Conservation (phyloP, 225 moss, liverwort and hornwort species). For the Polytrichum formosum region DNA sequence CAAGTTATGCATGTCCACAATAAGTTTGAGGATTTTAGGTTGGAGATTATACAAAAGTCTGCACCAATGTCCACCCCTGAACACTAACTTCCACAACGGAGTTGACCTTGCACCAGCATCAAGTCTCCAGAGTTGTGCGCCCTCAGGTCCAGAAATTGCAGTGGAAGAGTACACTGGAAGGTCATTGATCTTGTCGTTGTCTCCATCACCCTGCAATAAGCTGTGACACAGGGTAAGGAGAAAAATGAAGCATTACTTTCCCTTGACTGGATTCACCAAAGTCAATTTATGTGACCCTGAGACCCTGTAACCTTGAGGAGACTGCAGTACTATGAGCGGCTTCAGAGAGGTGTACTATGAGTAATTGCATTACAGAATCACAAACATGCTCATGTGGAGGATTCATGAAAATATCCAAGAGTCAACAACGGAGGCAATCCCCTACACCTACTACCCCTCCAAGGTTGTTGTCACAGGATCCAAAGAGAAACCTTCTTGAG, state of each 20-base stretch:
- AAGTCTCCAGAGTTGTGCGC: conserved; percentile 39
- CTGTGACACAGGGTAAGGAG: background rate
- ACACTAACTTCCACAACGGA: background rate
- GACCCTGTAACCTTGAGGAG: background rate
- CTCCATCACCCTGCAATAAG: conserved; percentile 64
- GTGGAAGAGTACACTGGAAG: conserved; percentile 51
- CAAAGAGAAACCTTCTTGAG: too few relatives aligned
- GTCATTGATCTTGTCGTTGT: conserved; percentile 72
- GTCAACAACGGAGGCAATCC: too few relatives aligned
- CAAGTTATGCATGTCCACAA: too few relatives aligned
- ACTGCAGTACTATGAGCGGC: background rate
- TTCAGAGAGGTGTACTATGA: too few relatives aligned
- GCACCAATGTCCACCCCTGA: too few relatives aligned
- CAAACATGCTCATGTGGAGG: too few relatives aligned
- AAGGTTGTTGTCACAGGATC: too few relatives aligned
- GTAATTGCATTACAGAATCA: too few relatives aligned
- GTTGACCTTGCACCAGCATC: conserved; percentile 57
- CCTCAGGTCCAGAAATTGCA: conserved; percentile 75
- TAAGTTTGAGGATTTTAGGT: too few relatives aligned
- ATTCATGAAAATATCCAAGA: too few relatives aligned
- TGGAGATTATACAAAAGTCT: too few relatives aligned
- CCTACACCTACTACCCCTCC: too few relatives aligned
- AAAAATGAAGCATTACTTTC: background rate
- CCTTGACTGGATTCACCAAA: background rate
- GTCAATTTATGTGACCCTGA: background rate